Evolutionary conservation across 1,139 yeast genomes (phyloP).

Genomic region (Nadsonia starkeyi-henricii): DNA sequence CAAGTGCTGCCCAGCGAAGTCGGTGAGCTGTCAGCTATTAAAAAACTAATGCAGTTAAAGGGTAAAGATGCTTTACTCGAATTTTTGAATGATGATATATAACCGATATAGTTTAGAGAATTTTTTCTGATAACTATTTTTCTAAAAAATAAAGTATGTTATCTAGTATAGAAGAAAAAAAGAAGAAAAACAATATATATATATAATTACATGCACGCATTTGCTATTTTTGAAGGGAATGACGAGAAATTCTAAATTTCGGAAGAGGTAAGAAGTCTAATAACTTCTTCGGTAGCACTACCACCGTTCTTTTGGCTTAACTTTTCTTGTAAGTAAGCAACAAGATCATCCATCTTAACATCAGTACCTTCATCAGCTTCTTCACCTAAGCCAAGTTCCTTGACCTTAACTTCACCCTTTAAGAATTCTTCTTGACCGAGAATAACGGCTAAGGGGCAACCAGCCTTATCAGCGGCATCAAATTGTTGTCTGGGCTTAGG

Average conservation of each 20-base stretch:
- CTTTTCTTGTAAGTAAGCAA: slow-evolving; percentile 40
- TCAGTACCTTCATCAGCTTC: slow-evolving; percentile 81
- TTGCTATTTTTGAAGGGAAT: too few species aligned
- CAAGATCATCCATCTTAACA: slow-evolving; percentile 45
- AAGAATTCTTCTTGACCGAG: slow-evolving; percentile 88
- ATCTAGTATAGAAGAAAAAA: too few species aligned
- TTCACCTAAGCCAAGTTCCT: slow-evolving; percentile 77
- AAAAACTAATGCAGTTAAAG: slow-evolving; percentile 47
- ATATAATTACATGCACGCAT: too few species aligned
- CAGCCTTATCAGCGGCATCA: slow-evolving; percentile 92
- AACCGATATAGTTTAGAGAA: too few species aligned
- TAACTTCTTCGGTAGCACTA: not conserved
- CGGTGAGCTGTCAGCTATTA: slow-evolving; percentile 33
- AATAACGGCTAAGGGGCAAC: slow-evolving; percentile 82
- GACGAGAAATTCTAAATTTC: not conserved
- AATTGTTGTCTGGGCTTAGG: slow-evolving; percentile 93
- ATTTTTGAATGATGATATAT: slow-evolving; percentile 28
- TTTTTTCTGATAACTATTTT: too few species aligned
- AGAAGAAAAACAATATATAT: too few species aligned
- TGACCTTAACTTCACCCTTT: slow-evolving; percentile 70
- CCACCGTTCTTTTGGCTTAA: slow-evolving; percentile 21
- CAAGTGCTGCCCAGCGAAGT: not conserved
- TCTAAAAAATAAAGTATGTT: too few species aligned
- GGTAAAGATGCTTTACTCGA: slow-evolving; percentile 54
- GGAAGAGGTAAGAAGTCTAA: not conserved